A percentile compares a stretch with the other conserved stretches of the same genome.
phyloP scores from a whole-genome alignment of 1,139 yeast species.

The Yamadazyma songkhlaensis region DNA sequence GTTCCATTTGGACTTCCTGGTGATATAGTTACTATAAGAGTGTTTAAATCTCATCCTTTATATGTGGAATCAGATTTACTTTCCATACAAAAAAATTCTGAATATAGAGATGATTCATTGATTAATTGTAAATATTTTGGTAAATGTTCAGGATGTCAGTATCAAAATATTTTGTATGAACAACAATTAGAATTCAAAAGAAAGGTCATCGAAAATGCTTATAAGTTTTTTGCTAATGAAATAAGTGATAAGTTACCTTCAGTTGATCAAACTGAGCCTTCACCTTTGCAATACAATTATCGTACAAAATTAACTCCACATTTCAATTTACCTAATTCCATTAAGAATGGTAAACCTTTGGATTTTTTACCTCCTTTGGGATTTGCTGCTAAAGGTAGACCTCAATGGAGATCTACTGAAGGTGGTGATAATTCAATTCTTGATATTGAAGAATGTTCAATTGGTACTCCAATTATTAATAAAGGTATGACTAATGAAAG shows the following conservation, averaged over 20 bases:
- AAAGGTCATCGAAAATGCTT: constrained; percentile 78
- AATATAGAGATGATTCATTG: constrained; percentile 49
- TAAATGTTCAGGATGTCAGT: constrained; percentile 81
- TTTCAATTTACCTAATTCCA: constrained; percentile 70
- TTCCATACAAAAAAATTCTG: constrained; percentile 44
- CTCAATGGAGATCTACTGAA: constrained; percentile 57
- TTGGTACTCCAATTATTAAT: constrained; percentile 80
- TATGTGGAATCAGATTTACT: constrained; percentile 77
- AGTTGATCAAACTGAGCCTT: constrained; percentile 65
- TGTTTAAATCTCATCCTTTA: constrained; percentile 75
- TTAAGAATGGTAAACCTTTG: constrained; percentile 21
- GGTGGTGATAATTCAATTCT: constrained; percentile 56
- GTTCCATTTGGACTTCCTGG: constrained; percentile 91
- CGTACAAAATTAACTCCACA: constrained; percentile 96
- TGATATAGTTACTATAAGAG: constrained; percentile 65
- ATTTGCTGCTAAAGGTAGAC: constrained; percentile 82
- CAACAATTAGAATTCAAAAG: constrained; percentile 72
- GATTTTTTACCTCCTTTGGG: constrained; percentile 71
- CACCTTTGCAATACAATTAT: constrained; percentile 75
- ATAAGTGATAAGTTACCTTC: constrained; percentile 50
- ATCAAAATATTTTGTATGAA: constrained; percentile 72
- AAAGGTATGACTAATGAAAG: constrained; percentile 75
- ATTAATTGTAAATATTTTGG: constrained; percentile 46
- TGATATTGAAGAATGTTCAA: constrained; percentile 91
- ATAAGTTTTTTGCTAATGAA: constrained; percentile 63